phyloP scores from a whole-genome alignment of 1,139 yeast genomes.

The Debaryomyces coudertii region DNA sequence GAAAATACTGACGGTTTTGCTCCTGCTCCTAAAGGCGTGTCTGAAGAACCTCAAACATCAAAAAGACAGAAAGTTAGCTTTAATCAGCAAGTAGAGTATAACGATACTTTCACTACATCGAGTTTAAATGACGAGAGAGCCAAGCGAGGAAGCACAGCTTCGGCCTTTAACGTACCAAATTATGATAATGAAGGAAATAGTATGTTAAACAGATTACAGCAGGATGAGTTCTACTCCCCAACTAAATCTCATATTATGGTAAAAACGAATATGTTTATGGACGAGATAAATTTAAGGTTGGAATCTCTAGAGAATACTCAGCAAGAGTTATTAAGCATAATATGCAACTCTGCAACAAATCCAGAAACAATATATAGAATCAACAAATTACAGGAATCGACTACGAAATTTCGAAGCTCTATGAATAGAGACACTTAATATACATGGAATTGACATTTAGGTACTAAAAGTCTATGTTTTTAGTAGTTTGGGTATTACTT shows the following conservation, averaged over 20 bases:
- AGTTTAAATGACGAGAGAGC: slow-evolving; percentile 1
- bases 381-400: slow-evolving; percentile 1
- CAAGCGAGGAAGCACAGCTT: background rate
- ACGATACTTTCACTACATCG: slow-evolving; percentile 5
- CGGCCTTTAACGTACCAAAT: background rate
- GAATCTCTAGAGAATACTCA: slow-evolving; percentile 6
- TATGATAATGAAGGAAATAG: background rate
- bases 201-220: background rate
- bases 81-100: slow-evolving; percentile 6
- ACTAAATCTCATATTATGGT: background rate
- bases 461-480: slow-evolving; percentile 21
- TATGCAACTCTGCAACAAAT: background rate
- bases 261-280: background rate
- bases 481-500: slow-evolving; percentile 33
- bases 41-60: background rate
- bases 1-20: background rate
- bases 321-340: background rate
- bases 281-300: background rate
- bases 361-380: background rate
- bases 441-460: background rate
- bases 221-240: background rate
- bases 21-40: background rate
- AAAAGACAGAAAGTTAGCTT: slow-evolving; percentile 10
- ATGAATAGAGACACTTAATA: background rate
- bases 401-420: background rate